A percentile compares a stretch with the other conserved stretches of the same genome.
Evolutionary conservation across 2,329 filamentous ascomycete species (phyloP).

Genomic region (Thelonectria blattea): DNA sequence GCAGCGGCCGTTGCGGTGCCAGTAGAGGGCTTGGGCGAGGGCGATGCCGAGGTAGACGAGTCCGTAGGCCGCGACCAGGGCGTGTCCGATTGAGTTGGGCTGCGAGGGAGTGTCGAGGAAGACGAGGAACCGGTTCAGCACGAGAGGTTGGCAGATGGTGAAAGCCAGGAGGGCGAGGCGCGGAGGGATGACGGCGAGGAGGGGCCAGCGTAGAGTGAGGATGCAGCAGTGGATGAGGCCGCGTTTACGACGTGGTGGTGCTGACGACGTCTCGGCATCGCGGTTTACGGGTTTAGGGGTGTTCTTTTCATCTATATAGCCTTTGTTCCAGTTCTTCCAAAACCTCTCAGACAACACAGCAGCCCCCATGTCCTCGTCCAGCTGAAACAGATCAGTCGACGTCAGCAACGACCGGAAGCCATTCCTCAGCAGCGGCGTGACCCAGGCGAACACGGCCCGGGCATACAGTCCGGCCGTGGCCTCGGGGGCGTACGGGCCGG

Average conservation of each 20-base stretch:
- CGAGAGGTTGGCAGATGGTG: slow-evolving; percentile 46
- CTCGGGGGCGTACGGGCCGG: slow-evolving; percentile 44
- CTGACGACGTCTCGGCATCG: slow-evolving; percentile 27
- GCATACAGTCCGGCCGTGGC: slow-evolving; percentile 47
- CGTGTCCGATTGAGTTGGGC: slow-evolving; percentile 38
- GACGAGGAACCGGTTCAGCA: slow-evolving; percentile 43
- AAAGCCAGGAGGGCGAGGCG: slow-evolving; percentile 43
- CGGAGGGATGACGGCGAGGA: slow-evolving; percentile 41
- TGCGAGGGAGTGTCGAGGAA: slow-evolving; percentile 39
- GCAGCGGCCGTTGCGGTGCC: slow-evolving; percentile 42
- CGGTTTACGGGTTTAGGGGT: slow-evolving; percentile 22
- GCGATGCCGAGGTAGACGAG: slow-evolving; percentile 43
- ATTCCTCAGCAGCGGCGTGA: slow-evolving; percentile 44
- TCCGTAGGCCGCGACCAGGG: slow-evolving; percentile 43
- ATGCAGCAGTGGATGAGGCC: slow-evolving; percentile 39
- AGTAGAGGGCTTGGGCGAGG: slow-evolving; percentile 41
- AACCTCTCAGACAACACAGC: slow-evolving; percentile 40
- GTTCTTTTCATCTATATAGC: slow-evolving; percentile 27
- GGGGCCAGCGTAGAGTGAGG: slow-evolving; percentile 37
- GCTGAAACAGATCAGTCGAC: slow-evolving; percentile 43
- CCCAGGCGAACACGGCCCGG: slow-evolving; percentile 48
- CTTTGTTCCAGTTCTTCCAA: slow-evolving; percentile 40
- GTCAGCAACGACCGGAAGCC: slow-evolving; percentile 45
- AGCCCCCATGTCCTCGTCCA: slow-evolving; percentile 44
- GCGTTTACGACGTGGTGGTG: slow-evolving; percentile 12